These are phyloP conservation scores for Plasmopara muralis DNA, from an alignment of 352 stramenopile genomes.

Conservation along the genomic window DNA sequence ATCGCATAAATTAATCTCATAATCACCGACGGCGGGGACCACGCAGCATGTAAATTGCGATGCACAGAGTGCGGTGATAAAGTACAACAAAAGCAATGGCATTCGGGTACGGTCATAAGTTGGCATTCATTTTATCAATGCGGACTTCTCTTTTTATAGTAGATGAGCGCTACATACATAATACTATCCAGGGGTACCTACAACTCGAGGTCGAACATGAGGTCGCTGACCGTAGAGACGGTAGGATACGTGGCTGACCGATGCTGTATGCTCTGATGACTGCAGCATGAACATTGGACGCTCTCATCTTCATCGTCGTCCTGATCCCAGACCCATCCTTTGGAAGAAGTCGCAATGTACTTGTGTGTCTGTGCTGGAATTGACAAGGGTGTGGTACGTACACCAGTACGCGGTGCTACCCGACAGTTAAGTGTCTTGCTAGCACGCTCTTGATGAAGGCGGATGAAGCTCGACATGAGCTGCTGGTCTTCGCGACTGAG, in stretches of 20 bases:
- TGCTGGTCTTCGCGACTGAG: slow-evolving; percentile 40
- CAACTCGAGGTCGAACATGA: slow-evolving; percentile 70
- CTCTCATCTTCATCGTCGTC: slow-evolving; percentile 36
- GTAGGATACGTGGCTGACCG: background rate
- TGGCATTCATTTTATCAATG: slow-evolving; percentile 25
- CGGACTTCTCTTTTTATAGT: slow-evolving; percentile 32
- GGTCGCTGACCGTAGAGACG: slow-evolving; percentile 22
- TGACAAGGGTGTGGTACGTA: slow-evolving; percentile 24
- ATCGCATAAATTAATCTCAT: background rate
- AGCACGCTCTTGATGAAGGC: slow-evolving; percentile 15
- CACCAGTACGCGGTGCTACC: slow-evolving; percentile 1
- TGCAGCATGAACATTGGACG: slow-evolving; percentile 36
- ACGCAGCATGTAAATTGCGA: too few relatives aligned
- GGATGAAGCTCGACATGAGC: slow-evolving; percentile 42
- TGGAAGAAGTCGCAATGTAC: slow-evolving; percentile 34
- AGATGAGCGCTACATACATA: slow-evolving; percentile 33
- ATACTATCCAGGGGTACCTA: slow-evolving; percentile 25
- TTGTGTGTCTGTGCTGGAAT: slow-evolving; percentile 35
- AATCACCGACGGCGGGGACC: background rate
- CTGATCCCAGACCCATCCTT: slow-evolving; percentile 32
- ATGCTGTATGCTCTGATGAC: slow-evolving; percentile 20
- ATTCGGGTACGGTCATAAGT: too few relatives aligned
- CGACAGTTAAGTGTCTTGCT: slow-evolving; percentile 11
- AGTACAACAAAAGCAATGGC: too few relatives aligned
- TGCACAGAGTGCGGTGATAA: too few relatives aligned